Base-by-base conservation (phyloP, 176 grass and related monocot genomes). In the Tillandsia fasciculata region DNA sequence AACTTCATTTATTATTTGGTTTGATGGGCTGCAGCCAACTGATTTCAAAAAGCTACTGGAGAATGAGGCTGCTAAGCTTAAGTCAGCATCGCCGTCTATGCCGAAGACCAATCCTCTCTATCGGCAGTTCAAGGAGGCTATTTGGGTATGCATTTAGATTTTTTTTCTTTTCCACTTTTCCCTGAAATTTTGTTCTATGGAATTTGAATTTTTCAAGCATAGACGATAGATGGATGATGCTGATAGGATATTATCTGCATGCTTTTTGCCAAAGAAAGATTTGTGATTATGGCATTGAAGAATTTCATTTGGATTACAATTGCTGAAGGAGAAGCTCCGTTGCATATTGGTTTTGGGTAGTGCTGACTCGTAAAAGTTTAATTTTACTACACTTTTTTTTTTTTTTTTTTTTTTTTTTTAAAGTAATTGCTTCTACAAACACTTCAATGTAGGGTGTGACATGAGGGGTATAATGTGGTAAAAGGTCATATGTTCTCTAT, bases 81-180 rank as follows among this genome's bases (percentile, higher is more conserved):
- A 83, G 76, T 73, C 47, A 57, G 59, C 50, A 23, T 87, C 71
- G 29, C 66, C 71, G 0, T 69, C 64, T n/a, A 78, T 66, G 12
- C 71, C 65, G 15, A 66, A 90, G 58, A 90, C 74, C 74, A 71
- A 97, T 58, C 84, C 58, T 52, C 71, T 97, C 2, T 49, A 83
- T 18, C 68, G 93, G 65, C 86, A 97, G 71, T 97, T 90, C 82
- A 89, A 70, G 71, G 86, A 85, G 69, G 75, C 89, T 68, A 81
- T 97, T 27, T 97, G 86, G 89, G 93, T 97, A 90, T 76, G 75
- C 65, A 26, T 64, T 9, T 50, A 64, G 15, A 48, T 49, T 59
- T 63, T 33, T 63, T 2, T 67, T 48, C 50, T 56, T 49, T 12
- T 20, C 11, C 10, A 4, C 11, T 57, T 28, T 28, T 14, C 18